Evolutionary conservation across 352 stramenopile species (phyloP), one percentile per base, ranked within the genome.

Genomic region (Phytopythium kandeliae): DNA sequence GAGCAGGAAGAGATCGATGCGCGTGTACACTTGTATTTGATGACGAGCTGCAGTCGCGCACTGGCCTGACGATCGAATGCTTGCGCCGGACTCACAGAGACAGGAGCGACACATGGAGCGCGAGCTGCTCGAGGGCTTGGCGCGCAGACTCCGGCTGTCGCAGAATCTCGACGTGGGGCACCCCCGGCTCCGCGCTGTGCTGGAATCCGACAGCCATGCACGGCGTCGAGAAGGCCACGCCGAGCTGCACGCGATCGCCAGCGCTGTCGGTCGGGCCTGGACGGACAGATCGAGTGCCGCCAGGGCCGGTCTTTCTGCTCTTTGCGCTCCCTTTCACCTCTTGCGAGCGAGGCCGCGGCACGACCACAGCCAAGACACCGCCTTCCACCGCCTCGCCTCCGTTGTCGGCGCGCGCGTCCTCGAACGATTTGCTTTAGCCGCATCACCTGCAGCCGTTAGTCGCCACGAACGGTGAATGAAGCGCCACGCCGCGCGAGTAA

Each of bases 131-230:
- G 22, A 40, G 34, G 8, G 2, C 31, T 21, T 25, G 12, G 34
- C 13, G 15, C n/a, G 13, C 56, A 33, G 17, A n/a, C 26, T 30
- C 24, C 13, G 68, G 69, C 16, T 65, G 60, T 1, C 71, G 71
- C 33, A 87, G 62, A 15, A 87, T 68, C 55, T 87, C 63, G 2
- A 83, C 64, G n/a, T 72, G 66, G 2, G 62, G 58, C 33, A 54
- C 48, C 0, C 37, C 48, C 9, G 45, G 25, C 5, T 51, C 42
- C 41, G 51, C 19, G 21, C 60, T 69, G 25, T 69, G 64, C 34
- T 74, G 45, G 47, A 75, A 79, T 4, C 78, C 78, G 5, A 87
- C 73, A 16, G 68, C 78, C 71, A 89, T 89, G 37, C 75, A 77
- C 1, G 73, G 69, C 13, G 78, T 89, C 28, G 78, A 79, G 50